Conservation (phyloP, 345 rosid species). For the Linum usitatissimum region DNA sequence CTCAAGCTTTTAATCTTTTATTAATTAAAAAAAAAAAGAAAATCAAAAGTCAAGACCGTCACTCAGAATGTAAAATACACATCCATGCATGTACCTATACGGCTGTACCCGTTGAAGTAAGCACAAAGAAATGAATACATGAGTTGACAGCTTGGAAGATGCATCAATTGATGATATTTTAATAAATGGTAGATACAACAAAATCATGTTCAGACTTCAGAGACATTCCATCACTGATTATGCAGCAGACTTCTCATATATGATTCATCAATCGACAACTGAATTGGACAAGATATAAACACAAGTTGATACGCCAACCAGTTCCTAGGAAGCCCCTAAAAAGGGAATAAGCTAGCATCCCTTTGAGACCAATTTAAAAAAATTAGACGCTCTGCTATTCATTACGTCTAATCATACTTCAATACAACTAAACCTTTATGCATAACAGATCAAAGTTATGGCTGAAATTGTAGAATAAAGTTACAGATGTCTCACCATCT, state of each 20-base stretch:
- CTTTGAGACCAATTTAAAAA: not conserved
- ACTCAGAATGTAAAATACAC: not conserved
- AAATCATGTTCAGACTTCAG: constrained; percentile 4
- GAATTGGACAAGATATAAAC: not conserved
- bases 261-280: not conserved
- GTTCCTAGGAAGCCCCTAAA: not conserved
- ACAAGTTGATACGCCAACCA: no score
- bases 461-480: not conserved
- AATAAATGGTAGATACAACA: not conserved
- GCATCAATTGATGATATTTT: not conserved
- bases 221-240: no score
- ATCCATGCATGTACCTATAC: not conserved
- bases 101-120: not conserved
- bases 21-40: constrained; percentile 16
- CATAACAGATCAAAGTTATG: not conserved
- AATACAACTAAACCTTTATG: not conserved
- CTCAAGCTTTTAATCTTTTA: constrained; percentile 66
- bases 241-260: not conserved
- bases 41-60: constrained; percentile 1
- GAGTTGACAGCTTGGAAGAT: not conserved
- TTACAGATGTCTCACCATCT: no score
- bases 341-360: not conserved
- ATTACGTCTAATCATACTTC: not conserved
- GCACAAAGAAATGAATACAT: not conserved
- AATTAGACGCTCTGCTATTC: not conserved